Evolutionary conservation across 2,329 filamentous ascomycete species (phyloP).

Genomic region (Alternaria arbusti): DNA sequence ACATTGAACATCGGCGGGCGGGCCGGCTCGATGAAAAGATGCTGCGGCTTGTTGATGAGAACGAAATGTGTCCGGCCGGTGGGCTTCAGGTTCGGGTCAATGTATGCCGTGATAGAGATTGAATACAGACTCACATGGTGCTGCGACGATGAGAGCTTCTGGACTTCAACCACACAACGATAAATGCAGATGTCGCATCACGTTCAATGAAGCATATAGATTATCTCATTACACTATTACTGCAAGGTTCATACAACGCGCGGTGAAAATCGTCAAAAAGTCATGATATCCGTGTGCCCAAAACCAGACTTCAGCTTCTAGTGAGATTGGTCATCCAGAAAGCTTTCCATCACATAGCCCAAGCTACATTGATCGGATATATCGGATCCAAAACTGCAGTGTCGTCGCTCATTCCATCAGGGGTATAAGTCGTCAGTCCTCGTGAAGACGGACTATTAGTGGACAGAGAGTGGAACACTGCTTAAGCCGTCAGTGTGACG

Average conservation of each 20-base stretch:
- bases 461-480: slow-evolving; percentile 27
- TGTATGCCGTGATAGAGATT: background rate
- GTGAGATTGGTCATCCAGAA: slow-evolving; percentile 2
- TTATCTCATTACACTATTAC: slow-evolving; percentile 19
- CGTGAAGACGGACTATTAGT: slow-evolving; percentile 31
- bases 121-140: background rate
- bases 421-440: slow-evolving; percentile 44
- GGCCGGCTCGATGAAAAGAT: background rate
- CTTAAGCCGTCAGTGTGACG: slow-evolving; percentile 22
- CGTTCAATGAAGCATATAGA: background rate
- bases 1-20: background rate
- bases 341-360: slow-evolving; percentile 15
- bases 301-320: background rate
- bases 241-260: slow-evolving; percentile 4
- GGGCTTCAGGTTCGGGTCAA: background rate
- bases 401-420: slow-evolving; percentile 30
- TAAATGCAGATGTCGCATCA: background rate
- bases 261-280: slow-evolving; percentile 16
- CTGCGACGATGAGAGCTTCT: background rate
- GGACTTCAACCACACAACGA: background rate
- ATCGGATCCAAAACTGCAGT: slow-evolving; percentile 9
- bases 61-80: background rate
- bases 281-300: slow-evolving; percentile 9
- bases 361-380: slow-evolving; percentile 8
- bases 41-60: background rate